Percentiles rank a stretch among this genome's conserved stretches.
phyloP scores from a whole-genome alignment of 805 yeast genomes.

The Metschnikowia picachoensis region DNA sequence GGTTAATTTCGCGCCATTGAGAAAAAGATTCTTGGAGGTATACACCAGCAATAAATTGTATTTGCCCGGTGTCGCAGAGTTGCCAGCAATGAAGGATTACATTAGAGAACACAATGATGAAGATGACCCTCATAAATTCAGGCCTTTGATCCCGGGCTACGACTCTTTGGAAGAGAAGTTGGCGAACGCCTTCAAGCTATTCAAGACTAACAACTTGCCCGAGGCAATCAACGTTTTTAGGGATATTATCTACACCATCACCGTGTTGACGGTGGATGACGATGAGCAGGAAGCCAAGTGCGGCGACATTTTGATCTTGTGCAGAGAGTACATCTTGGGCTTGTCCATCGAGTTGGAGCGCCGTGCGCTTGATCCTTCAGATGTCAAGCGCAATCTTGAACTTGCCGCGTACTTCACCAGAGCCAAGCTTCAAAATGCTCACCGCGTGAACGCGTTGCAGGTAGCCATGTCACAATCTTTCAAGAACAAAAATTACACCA shows the following conservation, averaged over 20 bases:
- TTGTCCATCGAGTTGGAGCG: slow-evolving; percentile 87
- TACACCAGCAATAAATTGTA: slow-evolving; percentile 77
- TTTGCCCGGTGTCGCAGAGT: slow-evolving; percentile 68
- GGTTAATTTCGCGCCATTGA: slow-evolving; percentile 81
- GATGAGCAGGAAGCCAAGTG: slow-evolving; percentile 78
- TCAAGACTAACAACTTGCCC: slow-evolving; percentile 79
- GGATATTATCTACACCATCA: slow-evolving; percentile 68
- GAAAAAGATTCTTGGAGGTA: slow-evolving; percentile 76
- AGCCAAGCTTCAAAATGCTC: slow-evolving; percentile 76
- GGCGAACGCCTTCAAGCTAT: slow-evolving; percentile 73
- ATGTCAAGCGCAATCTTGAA: slow-evolving; percentile 83
- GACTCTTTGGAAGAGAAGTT: slow-evolving; percentile 59
- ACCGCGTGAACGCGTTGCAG: slow-evolving; percentile 81
- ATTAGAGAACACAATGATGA: slow-evolving; percentile 64
- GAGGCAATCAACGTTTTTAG: slow-evolving; percentile 81
- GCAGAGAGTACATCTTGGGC: slow-evolving; percentile 90
- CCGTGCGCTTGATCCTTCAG: slow-evolving; percentile 68
- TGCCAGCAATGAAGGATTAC: slow-evolving; percentile 65
- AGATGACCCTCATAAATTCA: slow-evolving; percentile 42
- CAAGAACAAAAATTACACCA: slow-evolving; percentile 80
- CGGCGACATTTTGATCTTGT: slow-evolving; percentile 61
- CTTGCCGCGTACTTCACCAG: slow-evolving; percentile 94
- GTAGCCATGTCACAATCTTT: slow-evolving; percentile 94
- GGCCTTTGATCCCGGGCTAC: slow-evolving; percentile 73
- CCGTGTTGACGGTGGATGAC: slow-evolving; percentile 65